Percentiles rank a stretch among this genome's conserved stretches.
These are phyloP conservation scores for Ophiocordyceps camponoti-floridani DNA, from an alignment of 2,329 filamentous ascomycete species.

Conservation along the genomic window DNA sequence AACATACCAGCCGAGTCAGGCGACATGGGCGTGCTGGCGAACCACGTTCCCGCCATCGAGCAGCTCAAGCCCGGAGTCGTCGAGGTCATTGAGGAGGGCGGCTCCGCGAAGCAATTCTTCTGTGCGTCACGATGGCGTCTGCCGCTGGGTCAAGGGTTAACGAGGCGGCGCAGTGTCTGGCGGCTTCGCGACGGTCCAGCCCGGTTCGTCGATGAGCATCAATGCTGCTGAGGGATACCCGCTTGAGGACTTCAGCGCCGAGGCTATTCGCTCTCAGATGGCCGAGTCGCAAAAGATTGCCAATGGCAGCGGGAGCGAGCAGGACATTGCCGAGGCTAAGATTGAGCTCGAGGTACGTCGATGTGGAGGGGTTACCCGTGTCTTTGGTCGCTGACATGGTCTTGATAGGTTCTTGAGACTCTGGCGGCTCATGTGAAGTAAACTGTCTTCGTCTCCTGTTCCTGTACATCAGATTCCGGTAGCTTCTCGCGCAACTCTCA, in stretches of 20 bases:
- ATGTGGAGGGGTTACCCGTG: neutral
- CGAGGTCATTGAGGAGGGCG: conserved; percentile 87
- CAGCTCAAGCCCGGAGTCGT: conserved; percentile 94
- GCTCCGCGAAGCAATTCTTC: conserved; percentile 92
- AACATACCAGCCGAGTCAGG: conserved; percentile 96
- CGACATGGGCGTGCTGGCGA: conserved; percentile 98
- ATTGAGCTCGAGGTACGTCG: conserved; percentile 79
- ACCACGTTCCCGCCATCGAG: conserved; percentile 97
- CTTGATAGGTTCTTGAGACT: conserved; percentile 57
- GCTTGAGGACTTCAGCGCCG: conserved; percentile 88
- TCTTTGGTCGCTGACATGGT: neutral
- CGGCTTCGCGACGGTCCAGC: conserved; percentile 93
- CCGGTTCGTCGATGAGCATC: conserved; percentile 87
- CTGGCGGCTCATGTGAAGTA: conserved; percentile 71
- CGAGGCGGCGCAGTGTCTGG: conserved; percentile 55
- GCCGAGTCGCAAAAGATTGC: conserved; percentile 92
- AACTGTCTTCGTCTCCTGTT: conserved; percentile 9
- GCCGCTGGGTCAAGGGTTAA: conserved; percentile 2
- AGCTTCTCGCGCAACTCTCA: no score
- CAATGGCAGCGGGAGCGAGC: conserved; percentile 77
- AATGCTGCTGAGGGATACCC: conserved; percentile 94
- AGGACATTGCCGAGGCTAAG: conserved; percentile 97
- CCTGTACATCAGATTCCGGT: neutral
- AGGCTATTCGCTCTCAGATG: conserved; percentile 78
- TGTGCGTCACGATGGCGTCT: conserved; percentile 39